Conservation (phyloP, 768 basidiomycete species). For the Holtermannia corniformis region DNA sequence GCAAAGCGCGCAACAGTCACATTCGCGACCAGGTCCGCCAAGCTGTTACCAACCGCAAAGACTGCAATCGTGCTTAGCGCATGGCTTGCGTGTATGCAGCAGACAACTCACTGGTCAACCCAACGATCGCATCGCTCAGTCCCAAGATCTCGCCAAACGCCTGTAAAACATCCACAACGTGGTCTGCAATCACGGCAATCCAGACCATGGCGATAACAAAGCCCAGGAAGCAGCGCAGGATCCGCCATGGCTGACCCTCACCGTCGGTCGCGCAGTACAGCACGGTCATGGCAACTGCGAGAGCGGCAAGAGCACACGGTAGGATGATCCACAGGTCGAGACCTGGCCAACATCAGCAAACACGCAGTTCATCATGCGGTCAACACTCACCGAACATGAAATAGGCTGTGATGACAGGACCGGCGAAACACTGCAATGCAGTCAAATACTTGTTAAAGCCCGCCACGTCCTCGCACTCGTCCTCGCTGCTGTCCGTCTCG, state of each 20-base stretch:
- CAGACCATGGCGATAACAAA: constrained; percentile 86
- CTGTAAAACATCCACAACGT: constrained; percentile 81
- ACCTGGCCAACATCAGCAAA: constrained; percentile 7
- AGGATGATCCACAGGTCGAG: constrained; percentile 35
- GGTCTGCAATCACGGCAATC: constrained; percentile 98
- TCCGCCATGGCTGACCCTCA: constrained; percentile 50
- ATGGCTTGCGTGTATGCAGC: neutral
- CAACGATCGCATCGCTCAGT: constrained; percentile 92
- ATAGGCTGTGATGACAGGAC: constrained; percentile 64
- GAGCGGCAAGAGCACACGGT: constrained; percentile 51
- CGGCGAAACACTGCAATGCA: constrained; percentile 70
- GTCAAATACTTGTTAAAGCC: constrained; percentile 59
- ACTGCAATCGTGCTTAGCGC: constrained; percentile 37
- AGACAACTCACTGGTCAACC: constrained; percentile 56
- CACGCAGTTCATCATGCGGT: neutral
- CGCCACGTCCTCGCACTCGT: constrained; percentile 24
- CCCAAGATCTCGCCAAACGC: constrained; percentile 90
- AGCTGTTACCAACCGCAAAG: constrained; percentile 91
- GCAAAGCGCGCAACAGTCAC: constrained; percentile 70
- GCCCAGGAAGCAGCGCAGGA: constrained; percentile 77
- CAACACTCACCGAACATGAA: constrained; percentile 64
- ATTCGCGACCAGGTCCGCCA: constrained; percentile 94
- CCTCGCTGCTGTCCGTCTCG: constrained; percentile 13
- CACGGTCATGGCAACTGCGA: constrained; percentile 51
- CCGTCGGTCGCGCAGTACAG: constrained; percentile 55